Evolutionary conservation across 1,284 basidiomycete genomes (phyloP), one percentile per base, ranked within the genome.

Genomic region (Apiotrichum akiyoshidainum): DNA sequence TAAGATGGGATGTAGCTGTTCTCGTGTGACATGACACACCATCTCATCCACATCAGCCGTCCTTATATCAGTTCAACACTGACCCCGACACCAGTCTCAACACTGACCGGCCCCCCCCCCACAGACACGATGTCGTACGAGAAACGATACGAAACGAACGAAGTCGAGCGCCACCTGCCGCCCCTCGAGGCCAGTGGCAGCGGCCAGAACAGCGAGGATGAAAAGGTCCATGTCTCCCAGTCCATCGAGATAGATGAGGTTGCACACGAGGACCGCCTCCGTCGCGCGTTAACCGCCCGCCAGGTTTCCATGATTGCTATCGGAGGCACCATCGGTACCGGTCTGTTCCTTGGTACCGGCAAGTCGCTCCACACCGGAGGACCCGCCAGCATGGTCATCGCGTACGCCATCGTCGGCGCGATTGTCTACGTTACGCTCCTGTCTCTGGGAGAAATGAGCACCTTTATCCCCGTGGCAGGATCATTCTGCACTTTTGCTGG

Each of bases 401-500:
- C 52, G 1, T 63, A 63, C 40, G 40, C 67, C n/a, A 63, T 74
- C 34, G 68, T 78, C 59, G 78, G 78, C 35, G 66, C 67, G 19
- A 70, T 78, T 52, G 74, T 73, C 55, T 75, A 71, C 61, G 65
- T 66, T 16, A 75, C 79, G 55, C 78, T 79, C 76, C 61, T 79
- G 35, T 74, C 72, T 13, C 70, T 81, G 26, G 80, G 78, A 7
- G 80, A 81, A 56, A 74, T 81, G 71, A 68, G 76, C 46, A 68
- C 77, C 8, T 75, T 73, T 59, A 73, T 81, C 41, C 78, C 78
- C 42, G 78, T 83, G 60, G 64, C 81, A 46, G 87, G 85, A 59
- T 84, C 89, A 8, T 90, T 91, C 74, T 88, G 92, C 72, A 87
- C 83, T 49, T 80, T 91, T 47, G 87, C 90, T n/a, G 57, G 60